Evolutionary conservation across 495 filamentous ascomycete genomes (phyloP).

Genomic region (Jackrogersella minutella): DNA sequence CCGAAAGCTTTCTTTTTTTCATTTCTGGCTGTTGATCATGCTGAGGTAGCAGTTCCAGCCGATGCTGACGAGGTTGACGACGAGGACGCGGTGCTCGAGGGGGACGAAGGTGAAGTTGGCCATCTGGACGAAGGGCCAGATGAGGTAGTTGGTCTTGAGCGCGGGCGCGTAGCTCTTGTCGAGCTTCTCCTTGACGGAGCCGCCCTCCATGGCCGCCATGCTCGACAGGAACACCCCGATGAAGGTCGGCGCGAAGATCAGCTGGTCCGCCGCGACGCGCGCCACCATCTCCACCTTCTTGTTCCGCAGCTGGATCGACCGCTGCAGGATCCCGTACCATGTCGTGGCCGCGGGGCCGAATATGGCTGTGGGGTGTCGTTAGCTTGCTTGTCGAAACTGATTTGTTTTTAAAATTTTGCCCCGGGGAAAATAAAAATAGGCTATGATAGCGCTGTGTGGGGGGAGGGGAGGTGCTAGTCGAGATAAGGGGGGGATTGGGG

Average conservation of each 20-base stretch:
- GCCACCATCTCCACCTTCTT: slow-evolving; percentile 76
- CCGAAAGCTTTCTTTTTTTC: too few species aligned
- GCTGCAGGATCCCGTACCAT: slow-evolving; percentile 82
- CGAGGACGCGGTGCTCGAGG: slow-evolving; percentile 81
- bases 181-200: slow-evolving; percentile 73
- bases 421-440: too few species aligned
- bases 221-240: slow-evolving; percentile 82
- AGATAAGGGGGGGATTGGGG: too few species aligned
- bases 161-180: slow-evolving; percentile 69
- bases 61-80: slow-evolving; percentile 82
- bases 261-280: slow-evolving; percentile 84
- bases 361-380: slow-evolving; percentile 62
- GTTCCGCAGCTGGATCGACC: slow-evolving; percentile 68
- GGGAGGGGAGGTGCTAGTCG: neutral
- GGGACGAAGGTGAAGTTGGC: slow-evolving; percentile 93
- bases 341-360: slow-evolving; percentile 91
- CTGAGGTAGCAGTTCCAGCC: slow-evolving; percentile 98
- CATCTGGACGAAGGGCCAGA: slow-evolving; percentile 93
- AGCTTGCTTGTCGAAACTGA: slow-evolving; percentile 27
- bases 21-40: slow-evolving; percentile 43
- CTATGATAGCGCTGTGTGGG: too few species aligned
- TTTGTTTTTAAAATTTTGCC: too few species aligned
- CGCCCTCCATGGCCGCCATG: slow-evolving; percentile 90
- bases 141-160: slow-evolving; percentile 83
- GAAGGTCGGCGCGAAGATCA: slow-evolving; percentile 83